A percentile compares a stretch with the other conserved stretches of the same genome.
These are phyloP conservation scores for Hyaloscypha hepaticicola DNA, from an alignment of 495 filamentous ascomycete genomes.

Conservation along the genomic window DNA sequence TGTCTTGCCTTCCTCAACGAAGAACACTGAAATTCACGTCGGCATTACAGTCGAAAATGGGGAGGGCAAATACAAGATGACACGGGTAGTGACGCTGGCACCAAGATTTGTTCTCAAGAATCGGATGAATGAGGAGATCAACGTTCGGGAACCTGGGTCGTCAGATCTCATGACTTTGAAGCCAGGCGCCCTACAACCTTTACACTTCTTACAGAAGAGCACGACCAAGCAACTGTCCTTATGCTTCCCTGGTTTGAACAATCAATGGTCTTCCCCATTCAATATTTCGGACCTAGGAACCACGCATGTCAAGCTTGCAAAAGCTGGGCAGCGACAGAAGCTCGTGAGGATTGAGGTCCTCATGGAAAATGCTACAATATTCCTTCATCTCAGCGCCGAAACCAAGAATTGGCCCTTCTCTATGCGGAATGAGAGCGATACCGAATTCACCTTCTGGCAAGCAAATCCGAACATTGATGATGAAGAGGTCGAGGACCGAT, in stretches of 20 bases:
- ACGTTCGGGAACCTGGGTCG: slow-evolving; percentile 85
- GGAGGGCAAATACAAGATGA: slow-evolving; percentile 95
- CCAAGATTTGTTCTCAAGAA: slow-evolving; percentile 95
- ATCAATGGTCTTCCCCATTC: slow-evolving; percentile 97
- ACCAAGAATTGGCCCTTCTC: slow-evolving; percentile 96
- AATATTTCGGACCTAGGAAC: slow-evolving; percentile 93
- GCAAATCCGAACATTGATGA: slow-evolving; percentile 70
- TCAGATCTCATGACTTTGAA: slow-evolving; percentile 76
- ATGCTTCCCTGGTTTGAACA: slow-evolving; percentile 92
- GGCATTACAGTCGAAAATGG: slow-evolving; percentile 87
- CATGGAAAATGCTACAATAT: slow-evolving; percentile 88
- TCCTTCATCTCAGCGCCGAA: slow-evolving; percentile 86
- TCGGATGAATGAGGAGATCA: slow-evolving; percentile 81
- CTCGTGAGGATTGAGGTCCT: slow-evolving; percentile 86
- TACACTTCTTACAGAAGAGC: slow-evolving; percentile 80
- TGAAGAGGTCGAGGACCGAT: slow-evolving; percentile 77
- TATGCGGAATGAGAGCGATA: slow-evolving; percentile 95
- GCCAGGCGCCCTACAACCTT: slow-evolving; percentile 70
- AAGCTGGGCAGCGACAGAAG: slow-evolving; percentile 81
- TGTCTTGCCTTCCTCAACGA: slow-evolving; percentile 67
- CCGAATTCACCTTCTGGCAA: slow-evolving; percentile 94
- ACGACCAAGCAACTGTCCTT: slow-evolving; percentile 85
- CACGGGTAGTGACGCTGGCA: slow-evolving; percentile 89
- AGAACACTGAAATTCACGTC: slow-evolving; percentile 80
- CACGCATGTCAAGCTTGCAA: slow-evolving; percentile 90